Evolutionary conservation across 2,329 filamentous ascomycete species (phyloP).

Genomic region (Atkinsonella hypoxylon): DNA sequence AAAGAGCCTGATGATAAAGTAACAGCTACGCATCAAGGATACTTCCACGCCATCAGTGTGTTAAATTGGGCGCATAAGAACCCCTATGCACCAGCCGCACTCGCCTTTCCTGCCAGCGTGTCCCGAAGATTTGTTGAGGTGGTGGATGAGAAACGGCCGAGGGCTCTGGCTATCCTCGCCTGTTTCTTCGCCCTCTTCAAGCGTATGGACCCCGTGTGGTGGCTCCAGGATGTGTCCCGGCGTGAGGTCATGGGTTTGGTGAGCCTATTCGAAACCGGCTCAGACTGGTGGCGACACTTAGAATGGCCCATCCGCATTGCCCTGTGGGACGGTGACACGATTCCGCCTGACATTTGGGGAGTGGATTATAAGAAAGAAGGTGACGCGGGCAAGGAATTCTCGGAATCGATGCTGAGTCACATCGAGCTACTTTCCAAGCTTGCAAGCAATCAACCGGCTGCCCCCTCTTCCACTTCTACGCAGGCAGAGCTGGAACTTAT

Average conservation of each 20-base stretch:
- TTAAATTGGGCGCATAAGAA: conserved; percentile 55
- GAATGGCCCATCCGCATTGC: conserved; percentile 50
- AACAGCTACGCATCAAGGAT: conserved; percentile 34
- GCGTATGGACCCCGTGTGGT: conserved; percentile 52
- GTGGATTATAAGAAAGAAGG: conserved; percentile 34
- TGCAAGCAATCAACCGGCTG: conserved; percentile 18
- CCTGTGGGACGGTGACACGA: conserved; percentile 39
- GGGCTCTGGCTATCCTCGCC: conserved; percentile 50
- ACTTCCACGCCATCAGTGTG: conserved; percentile 52
- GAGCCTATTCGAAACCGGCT: conserved; percentile 44
- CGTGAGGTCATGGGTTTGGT: conserved; percentile 54
- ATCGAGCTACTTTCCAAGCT: conserved; percentile 29
- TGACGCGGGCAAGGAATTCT: conserved; percentile 21
- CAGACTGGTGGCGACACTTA: conserved; percentile 48
- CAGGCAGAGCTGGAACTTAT: conserved; percentile 21
- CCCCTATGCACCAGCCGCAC: conserved; percentile 43
- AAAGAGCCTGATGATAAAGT: conserved; percentile 20
- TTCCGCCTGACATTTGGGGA: conserved; percentile 47
- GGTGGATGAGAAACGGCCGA: conserved; percentile 45
- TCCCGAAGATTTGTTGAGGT: conserved; percentile 48
- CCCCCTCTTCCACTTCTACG: conserved; percentile 16
- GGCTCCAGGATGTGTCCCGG: conserved; percentile 54
- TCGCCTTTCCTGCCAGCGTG: conserved; percentile 54
- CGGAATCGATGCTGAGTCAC: conserved; percentile 26
- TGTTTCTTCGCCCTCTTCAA: conserved; percentile 57